Base-by-base conservation (phyloP, 441 rosid species). In the Gossypium davidsonii region DNA sequence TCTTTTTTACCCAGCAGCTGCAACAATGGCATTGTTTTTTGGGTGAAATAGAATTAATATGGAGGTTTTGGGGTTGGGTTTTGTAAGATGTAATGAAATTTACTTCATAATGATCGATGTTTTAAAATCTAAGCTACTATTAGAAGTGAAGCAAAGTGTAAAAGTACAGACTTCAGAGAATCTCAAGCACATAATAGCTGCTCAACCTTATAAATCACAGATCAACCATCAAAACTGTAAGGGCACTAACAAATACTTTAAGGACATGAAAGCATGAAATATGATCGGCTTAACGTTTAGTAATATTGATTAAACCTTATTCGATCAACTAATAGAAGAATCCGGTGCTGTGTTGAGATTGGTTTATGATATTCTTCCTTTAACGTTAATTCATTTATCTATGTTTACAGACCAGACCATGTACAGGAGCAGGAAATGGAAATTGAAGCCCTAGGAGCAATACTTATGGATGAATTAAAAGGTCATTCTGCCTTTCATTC, bases 391-490 rank as follows among this genome's bases (percentile, higher is more conserved):
- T 9, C 8, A 42, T 65, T 76, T 25, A 18, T 20, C 44, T 52
- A 23, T 74, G 23, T 34, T 42, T 80, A 78, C 85, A 94, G 99
- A 94, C 73, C 85, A 94, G 99, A 94, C 73, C 77, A 90, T 72
- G 85, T 37, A 67, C 89, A 80, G 82, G 99, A 92, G 78, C 99
- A 91, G 78, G 98, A 91, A 64, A 92, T 91, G 96, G 97, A 94
- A 83, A 90, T 91, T 44, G 98, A 92, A 84, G 97, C 99, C 18
- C 77, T 92, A 75, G 94, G 90, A 79, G 94, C 99, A 56, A 95
- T 95, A 79, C 97, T 92, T 51, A 88, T 88, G 92, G 93, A 92
- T 72, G 98, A 95, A n/a, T 95, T 95, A 70, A 89, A 91, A 89
- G 99, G 96, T 92, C 67, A 25, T 26, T 15, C 12, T 49, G 57